Evolutionary conservation across 1,284 basidiomycete genomes (phyloP), one percentile per base, ranked within the genome.

Genomic region (Amylostereum areolatum): DNA sequence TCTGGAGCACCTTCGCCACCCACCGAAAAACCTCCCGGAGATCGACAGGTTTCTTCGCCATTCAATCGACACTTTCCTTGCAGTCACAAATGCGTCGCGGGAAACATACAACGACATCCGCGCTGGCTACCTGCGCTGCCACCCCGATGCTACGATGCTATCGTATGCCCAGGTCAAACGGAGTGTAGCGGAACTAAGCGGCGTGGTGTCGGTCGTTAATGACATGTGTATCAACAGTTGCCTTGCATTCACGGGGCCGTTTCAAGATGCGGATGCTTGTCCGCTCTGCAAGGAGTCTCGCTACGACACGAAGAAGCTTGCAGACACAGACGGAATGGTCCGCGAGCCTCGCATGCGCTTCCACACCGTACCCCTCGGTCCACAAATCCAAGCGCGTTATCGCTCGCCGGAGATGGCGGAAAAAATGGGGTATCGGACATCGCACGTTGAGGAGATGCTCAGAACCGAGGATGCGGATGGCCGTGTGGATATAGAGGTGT

Each of bases 141-240:
- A 18, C 18, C 18, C 18, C 18, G 18, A 18, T 18, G 18, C 18
- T 18, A 18, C 18, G 18, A 18, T 18, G 18, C 18, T 18, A 18
- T 18, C 18, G 1, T 18, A 18, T 18, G 18, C 18, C 18, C 18
- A 18, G 18, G 18, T 18, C 18, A 18, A 18, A 18, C 18, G 18
- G 18, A 18, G 18, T 18, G 18, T 41, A 10, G 8, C 8, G 8
- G 45, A 63, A 6, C 29, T 66, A 33, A 66, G 48, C 43, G 67
- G 66, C 5, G 50, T 68, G 25, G 42, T 51, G 2, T 27, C 62
- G 3, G 36, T 66, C 8, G 8, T 37, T 2, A n/a, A 57, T 41
- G 62, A 69, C 48, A 69, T 69, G 66, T 69, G 66, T 44, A 37
- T 59, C 30, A 56, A 64, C 9, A 52, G 57, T 5, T 68, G 66